phyloP scores from a whole-genome alignment of 495 filamentous ascomycete genomes.

The Aspergillus steynii region DNA sequence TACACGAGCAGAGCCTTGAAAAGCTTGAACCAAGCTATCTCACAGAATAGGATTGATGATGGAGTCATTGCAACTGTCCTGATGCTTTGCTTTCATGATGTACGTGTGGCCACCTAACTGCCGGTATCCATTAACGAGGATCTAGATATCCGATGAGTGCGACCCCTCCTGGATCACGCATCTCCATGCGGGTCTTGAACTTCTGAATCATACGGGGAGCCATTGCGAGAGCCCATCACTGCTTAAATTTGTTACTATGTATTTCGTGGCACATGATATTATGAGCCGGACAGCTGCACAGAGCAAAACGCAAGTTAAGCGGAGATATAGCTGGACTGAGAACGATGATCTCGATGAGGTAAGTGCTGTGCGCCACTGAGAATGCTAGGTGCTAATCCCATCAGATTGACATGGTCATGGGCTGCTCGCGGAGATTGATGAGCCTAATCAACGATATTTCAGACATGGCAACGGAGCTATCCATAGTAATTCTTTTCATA shows the following conservation, averaged over 20 bases:
- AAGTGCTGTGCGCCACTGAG: background rate
- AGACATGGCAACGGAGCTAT: conserved; percentile 7
- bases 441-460: conserved; percentile 18
- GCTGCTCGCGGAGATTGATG: conserved; percentile 24
- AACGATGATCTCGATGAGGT: conserved; percentile 24
- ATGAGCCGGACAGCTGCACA: conserved; percentile 18
- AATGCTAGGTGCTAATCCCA: background rate
- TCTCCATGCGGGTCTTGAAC: conserved; percentile 16
- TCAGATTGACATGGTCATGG: conserved; percentile 21
- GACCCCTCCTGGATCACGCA: conserved; percentile 23
- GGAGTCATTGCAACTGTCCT: conserved; percentile 19
- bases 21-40: conserved; percentile 16
- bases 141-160: conserved; percentile 22
- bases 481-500: conserved; percentile 4
- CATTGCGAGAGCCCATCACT: conserved; percentile 4
- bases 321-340: conserved; percentile 13
- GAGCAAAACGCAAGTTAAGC: background rate
- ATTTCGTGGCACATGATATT: conserved; percentile 26
- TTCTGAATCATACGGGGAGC: conserved; percentile 1
- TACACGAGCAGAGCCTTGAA: conserved; percentile 18
- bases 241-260: conserved; percentile 21
- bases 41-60: conserved; percentile 7
- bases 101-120: conserved; percentile 1
- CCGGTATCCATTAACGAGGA: background rate
- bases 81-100: conserved; percentile 27